phyloP scores from a whole-genome alignment of 2,329 filamentous ascomycete genomes.

The Aspergillus awamori region DNA sequence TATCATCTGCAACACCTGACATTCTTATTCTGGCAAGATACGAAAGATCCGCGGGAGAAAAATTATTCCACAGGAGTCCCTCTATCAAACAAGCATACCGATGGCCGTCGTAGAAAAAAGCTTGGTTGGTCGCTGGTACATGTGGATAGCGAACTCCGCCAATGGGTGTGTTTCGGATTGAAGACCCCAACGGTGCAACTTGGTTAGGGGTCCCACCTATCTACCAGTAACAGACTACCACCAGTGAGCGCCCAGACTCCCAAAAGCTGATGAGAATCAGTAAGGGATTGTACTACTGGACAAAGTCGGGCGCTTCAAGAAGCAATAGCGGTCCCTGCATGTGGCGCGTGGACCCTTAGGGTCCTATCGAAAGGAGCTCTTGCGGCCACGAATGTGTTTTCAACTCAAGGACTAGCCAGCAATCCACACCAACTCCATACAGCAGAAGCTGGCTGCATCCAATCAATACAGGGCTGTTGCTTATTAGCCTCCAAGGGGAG shows the following conservation, averaged over 20 bases:
- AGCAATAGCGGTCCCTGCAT: not conserved
- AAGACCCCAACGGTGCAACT: not conserved
- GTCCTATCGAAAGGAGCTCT: not conserved
- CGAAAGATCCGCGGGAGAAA: not conserved
- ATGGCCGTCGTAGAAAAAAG: slow-evolving; percentile 8
- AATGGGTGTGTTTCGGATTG: slow-evolving; percentile 17
- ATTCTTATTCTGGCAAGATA: not conserved
- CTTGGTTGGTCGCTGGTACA: slow-evolving; percentile 2
- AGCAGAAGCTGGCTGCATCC: not conserved
- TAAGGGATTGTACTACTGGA: not conserved
- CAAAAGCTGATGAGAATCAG: not conserved
- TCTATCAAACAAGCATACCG: not conserved
- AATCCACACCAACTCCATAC: not conserved
- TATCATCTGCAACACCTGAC: not conserved
- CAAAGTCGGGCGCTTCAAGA: not conserved
- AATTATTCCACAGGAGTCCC: not conserved
- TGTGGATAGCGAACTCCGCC: not conserved
- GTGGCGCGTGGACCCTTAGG: not conserved
- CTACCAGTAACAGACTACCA: no score
- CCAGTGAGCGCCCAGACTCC: slow-evolving; percentile 1
- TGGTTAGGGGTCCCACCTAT: slow-evolving; percentile 6
- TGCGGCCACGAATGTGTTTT: not conserved
- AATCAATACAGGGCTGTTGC: no score
- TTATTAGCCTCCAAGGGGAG: not conserved
- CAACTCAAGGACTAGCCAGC: not conserved